These are phyloP conservation scores for Trichoderma cornu-damae DNA, from an alignment of 2,329 filamentous ascomycete genomes.

Conservation along the genomic window DNA sequence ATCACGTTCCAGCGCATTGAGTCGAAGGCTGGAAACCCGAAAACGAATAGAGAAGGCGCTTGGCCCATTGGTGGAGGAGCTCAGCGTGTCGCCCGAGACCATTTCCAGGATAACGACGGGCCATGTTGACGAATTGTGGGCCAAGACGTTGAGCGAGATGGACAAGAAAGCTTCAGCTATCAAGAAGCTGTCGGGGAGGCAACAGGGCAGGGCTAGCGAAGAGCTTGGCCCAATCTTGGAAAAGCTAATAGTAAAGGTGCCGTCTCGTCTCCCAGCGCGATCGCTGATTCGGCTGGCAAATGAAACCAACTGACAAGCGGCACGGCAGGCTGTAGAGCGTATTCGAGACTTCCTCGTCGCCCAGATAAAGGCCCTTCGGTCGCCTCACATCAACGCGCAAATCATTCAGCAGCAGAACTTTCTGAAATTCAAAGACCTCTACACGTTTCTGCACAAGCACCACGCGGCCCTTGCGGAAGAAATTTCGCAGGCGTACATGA, in stretches of 20 bases:
- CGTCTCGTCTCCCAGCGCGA: background rate
- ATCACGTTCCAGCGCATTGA: conserved; percentile 75
- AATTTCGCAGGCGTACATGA: conserved; percentile 89
- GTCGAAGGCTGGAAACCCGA: conserved; percentile 79
- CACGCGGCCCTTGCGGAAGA: conserved; percentile 81
- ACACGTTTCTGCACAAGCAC: conserved; percentile 74
- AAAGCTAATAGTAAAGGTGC: conserved; percentile 74
- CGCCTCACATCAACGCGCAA: conserved; percentile 94
- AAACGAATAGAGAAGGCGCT: conserved; percentile 84
- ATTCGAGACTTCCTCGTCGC: conserved; percentile 92
- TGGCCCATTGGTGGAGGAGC: conserved; percentile 83
- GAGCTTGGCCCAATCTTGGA: conserved; percentile 82
- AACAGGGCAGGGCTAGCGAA: conserved; percentile 67
- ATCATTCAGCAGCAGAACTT: conserved; percentile 94
- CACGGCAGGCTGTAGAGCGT: conserved; percentile 69
- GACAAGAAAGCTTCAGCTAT: conserved; percentile 71
- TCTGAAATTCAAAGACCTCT: conserved; percentile 82
- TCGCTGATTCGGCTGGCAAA: conserved; percentile 9
- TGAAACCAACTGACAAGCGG: background rate
- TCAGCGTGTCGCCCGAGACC: conserved; percentile 78
- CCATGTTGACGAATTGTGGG: conserved; percentile 83
- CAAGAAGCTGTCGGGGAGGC: conserved; percentile 60
- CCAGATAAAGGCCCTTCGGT: conserved; percentile 89
- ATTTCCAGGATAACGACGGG: conserved; percentile 85
- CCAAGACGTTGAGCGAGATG: conserved; percentile 75